Conservation (phyloP, 225 moss, liverwort and hornwort species). For the Asterella californica region DNA sequence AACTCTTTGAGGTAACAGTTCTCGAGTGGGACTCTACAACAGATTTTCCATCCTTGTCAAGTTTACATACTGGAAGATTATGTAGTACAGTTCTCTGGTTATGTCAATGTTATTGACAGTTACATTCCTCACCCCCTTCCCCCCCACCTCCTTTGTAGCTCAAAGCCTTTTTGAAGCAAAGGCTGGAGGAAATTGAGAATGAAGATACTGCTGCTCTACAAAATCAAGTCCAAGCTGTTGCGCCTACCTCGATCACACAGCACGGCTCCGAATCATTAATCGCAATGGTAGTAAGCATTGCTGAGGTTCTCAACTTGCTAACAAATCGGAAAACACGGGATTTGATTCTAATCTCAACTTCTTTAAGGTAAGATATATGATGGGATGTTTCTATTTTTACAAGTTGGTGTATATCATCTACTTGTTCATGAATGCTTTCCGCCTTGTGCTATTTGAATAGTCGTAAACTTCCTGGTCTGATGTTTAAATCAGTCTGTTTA, state of each 20-base stretch:
- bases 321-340: conserved; percentile 80
- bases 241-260: conserved; percentile 71
- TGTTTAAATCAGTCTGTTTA: not conserved
- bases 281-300: conserved; percentile 63
- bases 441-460: not conserved
- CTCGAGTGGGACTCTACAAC: not conserved
- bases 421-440: not conserved
- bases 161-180: conserved; percentile 84
- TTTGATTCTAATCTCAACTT: conserved; percentile 77
- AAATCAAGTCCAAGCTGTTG: conserved; percentile 93
- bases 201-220: conserved; percentile 75
- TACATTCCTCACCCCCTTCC: not conserved
- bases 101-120: not conserved
- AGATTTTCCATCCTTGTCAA: not conserved
- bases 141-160: conserved; percentile 44
- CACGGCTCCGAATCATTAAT: conserved; percentile 79
- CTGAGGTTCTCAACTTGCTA: conserved; percentile 59
- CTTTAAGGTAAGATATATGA: conserved; percentile 50
- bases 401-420: not conserved
- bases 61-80: not conserved
- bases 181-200: conserved; percentile 76
- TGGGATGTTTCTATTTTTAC: not conserved
- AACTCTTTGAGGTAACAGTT: conserved; percentile 74
- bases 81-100: not conserved
- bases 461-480: not conserved